Conservation (phyloP, 2,329 filamentous ascomycete genomes). For the Byssochlamys sp. region DNA sequence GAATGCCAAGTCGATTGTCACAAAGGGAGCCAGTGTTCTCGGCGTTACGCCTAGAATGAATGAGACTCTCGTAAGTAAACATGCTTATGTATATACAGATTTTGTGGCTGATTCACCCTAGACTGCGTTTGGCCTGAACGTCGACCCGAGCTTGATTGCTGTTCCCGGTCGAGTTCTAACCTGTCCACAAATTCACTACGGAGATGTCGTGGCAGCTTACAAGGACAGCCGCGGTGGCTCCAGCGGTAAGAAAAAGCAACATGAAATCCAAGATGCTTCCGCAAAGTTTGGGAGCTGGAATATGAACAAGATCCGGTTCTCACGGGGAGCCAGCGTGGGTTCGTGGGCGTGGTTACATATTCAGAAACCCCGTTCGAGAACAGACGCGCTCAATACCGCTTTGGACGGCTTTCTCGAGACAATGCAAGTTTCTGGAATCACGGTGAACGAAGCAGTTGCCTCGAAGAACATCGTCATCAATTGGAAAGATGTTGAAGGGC, state of each 20-base stretch:
- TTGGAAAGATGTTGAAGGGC: conserved; percentile 7
- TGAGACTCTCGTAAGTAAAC: conserved; percentile 34
- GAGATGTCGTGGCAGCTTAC: not conserved
- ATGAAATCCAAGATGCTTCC: not conserved
- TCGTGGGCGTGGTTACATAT: conserved; percentile 18
- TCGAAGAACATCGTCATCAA: conserved; percentile 6
- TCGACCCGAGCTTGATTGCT: conserved; percentile 48
- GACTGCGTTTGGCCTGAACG: conserved; percentile 52
- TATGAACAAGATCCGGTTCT: conserved; percentile 50
- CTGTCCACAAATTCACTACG: conserved; percentile 54
- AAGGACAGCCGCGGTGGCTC: not conserved
- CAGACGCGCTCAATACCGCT: not conserved
- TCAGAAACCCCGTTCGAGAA: conserved; percentile 6
- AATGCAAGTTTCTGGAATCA: not conserved
- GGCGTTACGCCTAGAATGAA: conserved; percentile 43
- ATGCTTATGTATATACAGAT: not conserved
- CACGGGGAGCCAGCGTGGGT: conserved; percentile 34
- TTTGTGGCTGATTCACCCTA: conserved; percentile 12
- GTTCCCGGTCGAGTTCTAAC: conserved; percentile 61
- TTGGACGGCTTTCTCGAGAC: not conserved
- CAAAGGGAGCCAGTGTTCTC: conserved; percentile 37
- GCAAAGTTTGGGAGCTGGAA: conserved; percentile 50
- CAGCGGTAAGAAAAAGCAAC: not conserved
- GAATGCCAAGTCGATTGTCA: conserved; percentile 54
- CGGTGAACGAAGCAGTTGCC: not conserved